A percentile compares a stretch with the other conserved stretches of the same genome.
phyloP scores from a whole-genome alignment of 768 basidiomycete species.

The Gymnopilus dilepis region DNA sequence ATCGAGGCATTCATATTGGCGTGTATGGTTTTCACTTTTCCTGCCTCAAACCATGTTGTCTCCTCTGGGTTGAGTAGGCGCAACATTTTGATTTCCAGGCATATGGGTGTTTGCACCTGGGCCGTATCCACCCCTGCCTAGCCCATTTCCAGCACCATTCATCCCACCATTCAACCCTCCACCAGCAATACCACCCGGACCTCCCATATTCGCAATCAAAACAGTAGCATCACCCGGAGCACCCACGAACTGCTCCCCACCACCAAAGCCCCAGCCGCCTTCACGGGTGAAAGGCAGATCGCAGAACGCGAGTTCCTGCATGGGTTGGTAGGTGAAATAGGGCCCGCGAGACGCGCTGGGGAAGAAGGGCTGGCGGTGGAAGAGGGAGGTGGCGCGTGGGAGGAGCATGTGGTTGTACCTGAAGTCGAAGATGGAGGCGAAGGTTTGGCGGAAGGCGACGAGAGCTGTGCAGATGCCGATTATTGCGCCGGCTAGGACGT shows the following conservation, averaged over 20 bases:
- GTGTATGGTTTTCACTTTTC: background rate
- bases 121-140: background rate
- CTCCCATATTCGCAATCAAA: conserved; percentile 22
- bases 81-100: background rate
- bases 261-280: conserved; percentile 48
- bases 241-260: conserved; percentile 40
- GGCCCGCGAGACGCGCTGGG: conserved; percentile 27
- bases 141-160: background rate
- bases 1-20: background rate
- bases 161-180: conserved; percentile 8
- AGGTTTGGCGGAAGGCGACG: conserved; percentile 60
- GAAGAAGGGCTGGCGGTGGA: conserved; percentile 40
- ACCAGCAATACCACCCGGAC: conserved; percentile 16
- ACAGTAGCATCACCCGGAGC: conserved; percentile 50
- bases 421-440: conserved; percentile 61
- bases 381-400: conserved; percentile 52
- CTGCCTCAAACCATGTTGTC: background rate
- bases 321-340: conserved; percentile 42
- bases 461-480: conserved; percentile 55
- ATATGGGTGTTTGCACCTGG: background rate
- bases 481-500: conserved; percentile 55
- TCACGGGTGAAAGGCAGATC: conserved; percentile 50
- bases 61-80: background rate
- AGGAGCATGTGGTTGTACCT: conserved; percentile 63
- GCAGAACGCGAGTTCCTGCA: conserved; percentile 30